Percentiles rank a stretch among this genome's conserved stretches.
These are phyloP conservation scores for Cyberlindnera galapagoensis DNA, from an alignment of 805 yeast species.

Conservation along the genomic window DNA sequence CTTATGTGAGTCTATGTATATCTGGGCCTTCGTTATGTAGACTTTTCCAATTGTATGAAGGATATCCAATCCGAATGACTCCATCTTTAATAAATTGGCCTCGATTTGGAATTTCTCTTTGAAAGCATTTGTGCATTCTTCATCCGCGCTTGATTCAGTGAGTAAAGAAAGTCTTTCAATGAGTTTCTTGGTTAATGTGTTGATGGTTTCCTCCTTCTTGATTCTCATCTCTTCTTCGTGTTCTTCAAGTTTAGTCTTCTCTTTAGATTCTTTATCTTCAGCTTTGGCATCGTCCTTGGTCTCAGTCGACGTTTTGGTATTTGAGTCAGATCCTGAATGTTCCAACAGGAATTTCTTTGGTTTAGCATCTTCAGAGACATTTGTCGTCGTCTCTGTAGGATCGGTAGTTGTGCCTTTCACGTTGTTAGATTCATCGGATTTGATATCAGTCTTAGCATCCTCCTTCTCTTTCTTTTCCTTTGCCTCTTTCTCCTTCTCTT, in stretches of 20 bases:
- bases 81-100: conserved; percentile 76
- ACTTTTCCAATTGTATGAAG: conserved; percentile 69
- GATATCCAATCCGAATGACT: conserved; percentile 79
- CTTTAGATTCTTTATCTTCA: conserved; percentile 26
- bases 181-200: conserved; percentile 54
- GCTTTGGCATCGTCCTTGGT: not conserved
- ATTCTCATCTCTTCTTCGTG: conserved; percentile 71
- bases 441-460: not conserved
- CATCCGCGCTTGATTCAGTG: conserved; percentile 58
- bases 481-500: conserved; percentile 19
- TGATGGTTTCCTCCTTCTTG: conserved; percentile 61
- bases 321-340: too few relatives aligned
- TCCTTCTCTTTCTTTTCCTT: conserved; percentile 34
- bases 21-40: conserved; percentile 57
- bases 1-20: conserved; percentile 59
- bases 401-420: too few relatives aligned
- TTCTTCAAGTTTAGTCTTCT: conserved; percentile 44
- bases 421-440: too few relatives aligned
- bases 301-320: not conserved
- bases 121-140: conserved; percentile 58
- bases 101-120: conserved; percentile 64
- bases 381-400: too few relatives aligned
- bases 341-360: too few relatives aligned
- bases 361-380: too few relatives aligned
- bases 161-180: conserved; percentile 45